Evolutionary conservation across 495 filamentous ascomycete genomes (phyloP).

Genomic region (Xylaria nigripes): DNA sequence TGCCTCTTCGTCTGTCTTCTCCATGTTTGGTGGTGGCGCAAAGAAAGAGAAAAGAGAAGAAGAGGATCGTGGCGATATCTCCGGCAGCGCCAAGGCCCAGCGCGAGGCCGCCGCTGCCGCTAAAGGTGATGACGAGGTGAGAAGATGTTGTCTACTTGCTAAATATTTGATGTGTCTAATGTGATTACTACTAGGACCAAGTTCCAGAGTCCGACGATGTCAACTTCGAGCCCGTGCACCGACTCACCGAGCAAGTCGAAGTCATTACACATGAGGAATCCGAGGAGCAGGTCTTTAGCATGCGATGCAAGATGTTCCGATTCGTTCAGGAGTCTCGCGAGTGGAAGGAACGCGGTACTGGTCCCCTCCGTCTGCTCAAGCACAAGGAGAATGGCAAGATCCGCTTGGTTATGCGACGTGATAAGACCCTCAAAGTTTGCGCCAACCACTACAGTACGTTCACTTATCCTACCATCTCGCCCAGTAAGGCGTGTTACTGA

Average conservation of each 20-base stretch:
- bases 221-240: constrained; percentile 94
- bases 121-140: constrained; percentile 36
- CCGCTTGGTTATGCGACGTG: constrained; percentile 93
- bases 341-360: constrained; percentile 99
- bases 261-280: constrained; percentile 97
- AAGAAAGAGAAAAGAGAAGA: constrained; percentile 77
- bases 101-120: constrained; percentile 58
- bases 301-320: constrained; percentile 99
- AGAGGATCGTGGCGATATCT: constrained; percentile 65
- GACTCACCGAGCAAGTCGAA: constrained; percentile 90
- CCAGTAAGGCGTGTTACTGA: neutral
- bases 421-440: constrained; percentile 99
- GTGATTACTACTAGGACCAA: constrained; percentile 46
- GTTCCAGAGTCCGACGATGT: constrained; percentile 80
- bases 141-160: constrained; percentile 3
- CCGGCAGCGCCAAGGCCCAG: constrained; percentile 77
- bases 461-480: neutral
- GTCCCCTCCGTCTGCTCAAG: constrained; percentile 92
- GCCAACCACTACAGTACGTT: constrained; percentile 97
- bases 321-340: constrained; percentile 81
- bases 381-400: constrained; percentile 98
- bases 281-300: constrained; percentile 96
- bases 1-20: constrained; percentile 59
- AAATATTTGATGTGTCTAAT: neutral
- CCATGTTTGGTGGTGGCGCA: constrained; percentile 95